A percentile compares a stretch with the other conserved stretches of the same genome.
These are phyloP conservation scores for Chlorella sp. DNA, from an alignment of 139 green algal species.

Conservation along the genomic window DNA sequence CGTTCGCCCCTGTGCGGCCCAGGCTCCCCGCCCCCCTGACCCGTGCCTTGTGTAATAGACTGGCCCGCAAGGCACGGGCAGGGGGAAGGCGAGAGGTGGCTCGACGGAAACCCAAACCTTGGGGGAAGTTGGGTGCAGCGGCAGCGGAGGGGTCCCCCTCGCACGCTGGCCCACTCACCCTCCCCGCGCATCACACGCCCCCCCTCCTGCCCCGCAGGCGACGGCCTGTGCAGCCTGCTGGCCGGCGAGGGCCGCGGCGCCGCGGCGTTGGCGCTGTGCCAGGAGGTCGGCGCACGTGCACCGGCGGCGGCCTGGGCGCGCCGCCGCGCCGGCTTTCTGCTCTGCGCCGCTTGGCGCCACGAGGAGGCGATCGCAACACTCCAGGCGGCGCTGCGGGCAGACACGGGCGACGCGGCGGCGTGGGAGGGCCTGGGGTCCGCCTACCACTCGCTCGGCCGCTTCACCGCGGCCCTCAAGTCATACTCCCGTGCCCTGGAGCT, in stretches of 20 bases:
- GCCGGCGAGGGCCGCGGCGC: conserved; percentile 1
- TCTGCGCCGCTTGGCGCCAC: background rate
- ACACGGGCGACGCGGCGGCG: conserved; percentile 37
- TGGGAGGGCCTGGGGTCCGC: conserved; percentile 71
- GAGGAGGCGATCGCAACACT: conserved; percentile 41
- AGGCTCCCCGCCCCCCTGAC: no score
- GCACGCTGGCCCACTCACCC: conserved; percentile 4
- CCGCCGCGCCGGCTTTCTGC: conserved; percentile 16
- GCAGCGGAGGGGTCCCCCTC: background rate
- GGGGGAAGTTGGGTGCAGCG: background rate
- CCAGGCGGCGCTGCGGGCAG: conserved; percentile 50
- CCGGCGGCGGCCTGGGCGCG: conserved; percentile 16
- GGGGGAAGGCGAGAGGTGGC: no score
- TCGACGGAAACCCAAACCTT: background rate
- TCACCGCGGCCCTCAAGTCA: conserved; percentile 49
- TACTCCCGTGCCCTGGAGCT: conserved; percentile 70
- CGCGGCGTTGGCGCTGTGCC: conserved; percentile 15
- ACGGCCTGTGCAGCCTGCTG: conserved; percentile 32
- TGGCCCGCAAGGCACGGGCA: no score
- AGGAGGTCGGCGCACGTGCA: background rate
- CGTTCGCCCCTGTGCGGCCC: background rate
- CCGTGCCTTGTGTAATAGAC: no score
- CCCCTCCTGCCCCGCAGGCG: background rate
- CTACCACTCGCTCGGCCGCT: conserved; percentile 35
- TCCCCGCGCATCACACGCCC: background rate